Evolutionary conservation across 176 grass and related monocot species (phyloP), one percentile per base, ranked within the genome.

Genomic region (Thalia dealbata): DNA sequence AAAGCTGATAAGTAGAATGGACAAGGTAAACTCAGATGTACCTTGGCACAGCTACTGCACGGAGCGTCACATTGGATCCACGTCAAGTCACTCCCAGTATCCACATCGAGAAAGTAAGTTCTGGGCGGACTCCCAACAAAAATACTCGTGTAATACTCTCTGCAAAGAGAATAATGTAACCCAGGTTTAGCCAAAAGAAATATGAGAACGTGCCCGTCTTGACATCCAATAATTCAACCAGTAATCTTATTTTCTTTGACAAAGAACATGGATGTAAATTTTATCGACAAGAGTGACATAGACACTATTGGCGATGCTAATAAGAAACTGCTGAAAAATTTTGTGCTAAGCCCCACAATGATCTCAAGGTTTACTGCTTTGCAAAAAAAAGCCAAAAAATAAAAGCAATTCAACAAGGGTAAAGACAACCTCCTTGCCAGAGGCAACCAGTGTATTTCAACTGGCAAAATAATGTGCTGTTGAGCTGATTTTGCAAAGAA

Each of bases 41-140:
- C 92, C 89, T 96, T 82, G 61, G 86, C 80, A 51, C 92, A 96
- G 77, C 76, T 91, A 68, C 58, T 23, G 65, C 86, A 96, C 9
- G 92, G 89, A 1, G 80, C 82, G 2, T 92, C 92, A 25, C 89
- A 96, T 38, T 87, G 89, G 43, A 96, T 85, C 92, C 92, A 96
- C 61, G 89, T 87, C 21, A 87, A 46, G 54, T 87, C 84, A 15
- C 86, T 96, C 58, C 86, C 89, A 1, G 89, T 92, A 59, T 96
- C 92, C 18, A 96, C 69, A 51, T 92, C 86, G 30, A 96, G 84
- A 60, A 83, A 96, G 68, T 89, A 92, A 76, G 86, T 80, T 52
- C 80, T 87, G 1, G 89, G 78, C 61, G 92, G 84, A 51, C 81
- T 92, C 50, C 92, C 92, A 29, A 96, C 54, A n/a, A 58, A 58